phyloP scores from a whole-genome alignment of 305 asterid species.

The Solanum hybrid region DNA sequence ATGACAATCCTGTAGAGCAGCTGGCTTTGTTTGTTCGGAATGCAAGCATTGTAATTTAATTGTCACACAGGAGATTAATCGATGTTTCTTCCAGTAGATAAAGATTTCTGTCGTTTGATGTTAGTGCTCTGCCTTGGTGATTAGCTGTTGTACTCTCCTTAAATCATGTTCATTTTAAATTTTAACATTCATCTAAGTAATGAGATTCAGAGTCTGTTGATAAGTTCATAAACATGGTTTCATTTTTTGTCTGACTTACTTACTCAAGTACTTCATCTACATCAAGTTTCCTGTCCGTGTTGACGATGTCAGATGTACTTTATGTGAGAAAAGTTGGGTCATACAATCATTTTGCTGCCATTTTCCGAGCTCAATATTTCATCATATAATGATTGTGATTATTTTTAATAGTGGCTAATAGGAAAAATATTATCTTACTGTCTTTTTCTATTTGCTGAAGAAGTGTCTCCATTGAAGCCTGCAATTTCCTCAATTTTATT shows the following conservation, averaged over 20 bases:
- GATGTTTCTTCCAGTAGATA: background rate
- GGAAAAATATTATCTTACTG: background rate
- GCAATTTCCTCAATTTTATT: constrained; percentile 1
- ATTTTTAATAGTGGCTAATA: background rate
- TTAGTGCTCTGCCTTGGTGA: background rate
- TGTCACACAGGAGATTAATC: background rate
- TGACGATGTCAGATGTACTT: background rate
- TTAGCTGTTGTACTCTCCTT: background rate
- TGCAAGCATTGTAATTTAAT: background rate
- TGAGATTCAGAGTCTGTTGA: background rate
- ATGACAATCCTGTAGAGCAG: background rate
- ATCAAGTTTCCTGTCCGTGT: background rate
- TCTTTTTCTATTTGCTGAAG: constrained; percentile 5
- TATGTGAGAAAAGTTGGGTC: background rate
- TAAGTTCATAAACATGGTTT: background rate
- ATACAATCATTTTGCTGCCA: background rate
- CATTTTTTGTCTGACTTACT: background rate
- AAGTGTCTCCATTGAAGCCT: background rate
- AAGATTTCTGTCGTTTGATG: background rate
- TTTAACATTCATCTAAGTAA: background rate
- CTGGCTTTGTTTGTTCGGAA: background rate
- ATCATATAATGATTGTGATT: background rate
- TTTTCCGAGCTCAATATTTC: background rate
- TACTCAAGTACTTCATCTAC: background rate
- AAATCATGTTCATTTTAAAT: background rate